These are phyloP conservation scores for Ilyonectria mors-panacis DNA, from an alignment of 2,329 filamentous ascomycete genomes.

Conservation along the genomic window DNA sequence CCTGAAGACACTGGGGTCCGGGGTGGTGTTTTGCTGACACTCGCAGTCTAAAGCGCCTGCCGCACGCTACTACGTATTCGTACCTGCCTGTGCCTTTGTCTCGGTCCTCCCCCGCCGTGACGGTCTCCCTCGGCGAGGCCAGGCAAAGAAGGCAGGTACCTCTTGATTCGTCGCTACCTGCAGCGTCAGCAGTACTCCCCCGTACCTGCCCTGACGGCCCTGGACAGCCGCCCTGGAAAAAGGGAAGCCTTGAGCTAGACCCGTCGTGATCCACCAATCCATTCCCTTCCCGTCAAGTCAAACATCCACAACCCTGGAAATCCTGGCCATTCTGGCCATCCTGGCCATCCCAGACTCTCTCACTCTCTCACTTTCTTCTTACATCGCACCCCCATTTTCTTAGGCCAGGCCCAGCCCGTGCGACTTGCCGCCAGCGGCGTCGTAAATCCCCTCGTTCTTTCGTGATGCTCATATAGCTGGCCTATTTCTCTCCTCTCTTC, in stretches of 20 bases:
- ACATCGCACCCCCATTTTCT: constrained; percentile 28
- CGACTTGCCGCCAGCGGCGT: constrained; percentile 48
- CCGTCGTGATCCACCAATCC: constrained; percentile 32
- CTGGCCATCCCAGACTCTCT: constrained; percentile 16
- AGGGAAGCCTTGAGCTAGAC: constrained; percentile 1
- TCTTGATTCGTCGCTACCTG: not conserved
- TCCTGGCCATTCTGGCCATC: constrained; percentile 27
- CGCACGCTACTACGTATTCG: constrained; percentile 32
- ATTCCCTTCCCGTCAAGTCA: constrained; percentile 36
- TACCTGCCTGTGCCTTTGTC: constrained; percentile 26
- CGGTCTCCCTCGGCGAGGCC: not conserved
- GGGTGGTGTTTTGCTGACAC: constrained; percentile 8
- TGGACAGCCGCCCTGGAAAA: not conserved
- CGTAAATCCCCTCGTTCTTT: constrained; percentile 42
- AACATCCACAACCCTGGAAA: constrained; percentile 17
- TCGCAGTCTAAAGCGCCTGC: constrained; percentile 3
- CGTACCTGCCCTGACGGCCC: not conserved
- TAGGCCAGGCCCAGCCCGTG: constrained; percentile 21
- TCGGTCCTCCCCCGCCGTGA: not conserved
- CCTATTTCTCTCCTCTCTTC: constrained; percentile 35
- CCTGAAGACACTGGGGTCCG: constrained; percentile 16
- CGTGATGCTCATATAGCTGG: constrained; percentile 51
- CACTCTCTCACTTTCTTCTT: constrained; percentile 28
- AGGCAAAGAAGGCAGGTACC: not conserved
- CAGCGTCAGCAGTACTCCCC: not conserved